Percentiles rank a stretch among this genome's conserved stretches.
These are phyloP conservation scores for Daldinia sp. DNA, from an alignment of 2,329 filamentous ascomycete species.

Conservation along the genomic window DNA sequence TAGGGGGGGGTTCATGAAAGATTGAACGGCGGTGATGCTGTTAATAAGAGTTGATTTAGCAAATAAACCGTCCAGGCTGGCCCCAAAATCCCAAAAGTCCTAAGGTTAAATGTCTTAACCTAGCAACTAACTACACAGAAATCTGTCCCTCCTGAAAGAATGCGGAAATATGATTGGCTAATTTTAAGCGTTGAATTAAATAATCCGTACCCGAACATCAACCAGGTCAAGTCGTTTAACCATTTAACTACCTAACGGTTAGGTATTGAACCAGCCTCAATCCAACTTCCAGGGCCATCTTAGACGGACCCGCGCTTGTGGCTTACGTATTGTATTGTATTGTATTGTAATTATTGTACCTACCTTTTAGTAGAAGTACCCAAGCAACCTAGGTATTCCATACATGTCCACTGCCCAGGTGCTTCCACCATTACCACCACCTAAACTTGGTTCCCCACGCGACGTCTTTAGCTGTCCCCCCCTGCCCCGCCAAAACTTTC, in stretches of 20 bases:
- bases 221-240: constrained; percentile 4
- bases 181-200: constrained; percentile 9
- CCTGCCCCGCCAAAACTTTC: constrained; percentile 33
- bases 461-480: not conserved
- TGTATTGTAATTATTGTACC: too few species aligned
- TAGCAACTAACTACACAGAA: constrained; percentile 33
- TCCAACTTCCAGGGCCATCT: not conserved
- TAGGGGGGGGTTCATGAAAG: constrained; percentile 11
- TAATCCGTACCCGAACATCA: constrained; percentile 33
- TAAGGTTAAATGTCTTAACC: constrained; percentile 9
- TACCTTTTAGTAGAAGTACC: too few species aligned
- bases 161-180: constrained; percentile 19
- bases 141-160: constrained; percentile 44
- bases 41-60: not conserved
- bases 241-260: too few species aligned
- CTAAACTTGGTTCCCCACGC: constrained; percentile 32
- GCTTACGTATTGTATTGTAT: too few species aligned
- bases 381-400: too few species aligned
- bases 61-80: constrained; percentile 22
- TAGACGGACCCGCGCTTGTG: not conserved
- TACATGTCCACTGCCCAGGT: too few species aligned
- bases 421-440: too few species aligned
- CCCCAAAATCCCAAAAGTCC: constrained; percentile 33
- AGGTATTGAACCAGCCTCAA: constrained; percentile 9
- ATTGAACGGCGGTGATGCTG: constrained; percentile 3